These are phyloP conservation scores for Trifolium dubium DNA, from an alignment of 306 rosid genomes.

Conservation along the genomic window DNA sequence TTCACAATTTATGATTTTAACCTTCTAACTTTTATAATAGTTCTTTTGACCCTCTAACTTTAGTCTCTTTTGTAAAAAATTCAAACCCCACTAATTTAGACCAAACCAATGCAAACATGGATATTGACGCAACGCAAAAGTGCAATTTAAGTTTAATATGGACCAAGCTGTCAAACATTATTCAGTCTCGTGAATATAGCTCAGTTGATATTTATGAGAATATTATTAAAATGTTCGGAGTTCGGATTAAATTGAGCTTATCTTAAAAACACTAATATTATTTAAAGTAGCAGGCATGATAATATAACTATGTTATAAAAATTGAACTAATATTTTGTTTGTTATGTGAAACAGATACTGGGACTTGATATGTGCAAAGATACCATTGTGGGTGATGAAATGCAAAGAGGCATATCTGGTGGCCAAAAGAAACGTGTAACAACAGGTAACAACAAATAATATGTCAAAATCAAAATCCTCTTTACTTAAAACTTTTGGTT, in stretches of 20 bases:
- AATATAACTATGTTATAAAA: constrained; percentile 11
- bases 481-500: neutral
- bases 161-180: no score
- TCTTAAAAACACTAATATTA: neutral
- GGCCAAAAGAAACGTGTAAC: constrained; percentile 60
- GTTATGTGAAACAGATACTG: constrained; percentile 49
- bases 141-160: no score
- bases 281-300: neutral
- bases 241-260: neutral
- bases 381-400: constrained; percentile 60
- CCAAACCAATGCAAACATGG: no score
- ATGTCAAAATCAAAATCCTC: neutral
- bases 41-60: no score
- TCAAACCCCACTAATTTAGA: no score
- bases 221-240: no score
- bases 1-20: no score
- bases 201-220: no score
- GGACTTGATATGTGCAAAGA: constrained; percentile 65
- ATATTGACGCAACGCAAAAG: no score
- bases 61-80: no score
- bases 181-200: no score
- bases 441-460: constrained; percentile 37
- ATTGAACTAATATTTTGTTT: neutral
- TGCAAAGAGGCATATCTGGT: constrained; percentile 62
- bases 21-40: no score